Evolutionary conservation across 2,329 filamentous ascomycete species (phyloP), one percentile per base, ranked within the genome.

Genomic region (Exserohilum rostratum): DNA sequence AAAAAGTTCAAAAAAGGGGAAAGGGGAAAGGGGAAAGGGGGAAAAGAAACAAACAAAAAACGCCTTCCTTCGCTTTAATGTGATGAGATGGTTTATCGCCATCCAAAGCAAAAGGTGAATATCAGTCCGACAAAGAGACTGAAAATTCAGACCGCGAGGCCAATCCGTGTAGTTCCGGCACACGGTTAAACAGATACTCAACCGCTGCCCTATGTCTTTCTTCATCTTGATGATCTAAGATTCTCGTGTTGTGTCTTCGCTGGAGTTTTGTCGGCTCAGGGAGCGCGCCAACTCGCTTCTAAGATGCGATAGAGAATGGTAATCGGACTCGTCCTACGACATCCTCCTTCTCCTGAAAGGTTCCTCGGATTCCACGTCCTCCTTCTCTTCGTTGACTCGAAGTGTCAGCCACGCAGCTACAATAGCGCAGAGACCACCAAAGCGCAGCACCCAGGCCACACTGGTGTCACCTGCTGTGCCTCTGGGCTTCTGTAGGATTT

Each of bases 401-500:
- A 82, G 79, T 10, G 91, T 88, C 69, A 93, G 83, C 64, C 84
- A 90, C 5, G 90, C 91, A 5, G 93, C 90, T 3, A 89, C 78
- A 43, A 97, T 73, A 1, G 92, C 90, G 58, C 89, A 90, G 38
- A 90, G 76, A 2, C 93, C 93, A 1, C 92, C 93, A 50, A 96
- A 87, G 17, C 93, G 86, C 65, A 98, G 79, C 37, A 96, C 91
- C 79, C 93, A 91, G 13, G 88, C 87, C 45, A 97, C 90, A 73
- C 90, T 96, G 61, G 89, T 86, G 76, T 98, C 93, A 30, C 91
- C 93, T 0, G 91, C 89, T 4, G 83, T 85, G 4, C 92, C 93
- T 59, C 93, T 84, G 0, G 91, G 91, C 75, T 96, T 96, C 78
- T 98, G 93, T 67, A 93, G 84, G 35, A 88, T 79, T 69, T 86